phyloP scores from a whole-genome alignment of 1,139 yeast species.

The Yamadazyma conglobata region DNA sequence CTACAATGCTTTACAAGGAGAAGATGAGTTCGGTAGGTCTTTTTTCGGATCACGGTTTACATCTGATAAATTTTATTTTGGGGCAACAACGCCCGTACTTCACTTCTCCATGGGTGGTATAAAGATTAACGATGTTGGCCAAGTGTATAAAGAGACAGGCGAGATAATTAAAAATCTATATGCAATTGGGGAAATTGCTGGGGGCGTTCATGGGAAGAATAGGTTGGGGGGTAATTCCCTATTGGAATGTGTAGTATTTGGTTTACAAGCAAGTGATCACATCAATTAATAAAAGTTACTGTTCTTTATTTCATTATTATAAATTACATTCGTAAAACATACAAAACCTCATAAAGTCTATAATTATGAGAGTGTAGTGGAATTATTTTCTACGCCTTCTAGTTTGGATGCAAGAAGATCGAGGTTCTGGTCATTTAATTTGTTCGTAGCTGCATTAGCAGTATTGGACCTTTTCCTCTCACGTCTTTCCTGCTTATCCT shows the following conservation, averaged over 20 bases:
- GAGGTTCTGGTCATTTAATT: constrained; percentile 29
- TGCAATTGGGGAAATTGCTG: constrained; percentile 40
- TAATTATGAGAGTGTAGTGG: no score
- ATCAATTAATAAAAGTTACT: background rate
- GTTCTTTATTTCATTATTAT: no score
- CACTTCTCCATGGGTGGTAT: constrained; percentile 44
- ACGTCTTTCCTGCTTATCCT: constrained; percentile 35
- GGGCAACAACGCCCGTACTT: constrained; percentile 36
- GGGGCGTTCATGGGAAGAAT: constrained; percentile 39
- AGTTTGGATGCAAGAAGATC: constrained; percentile 16
- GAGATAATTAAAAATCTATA: constrained; percentile 22
- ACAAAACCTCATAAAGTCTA: no score
- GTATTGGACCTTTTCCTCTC: constrained; percentile 29
- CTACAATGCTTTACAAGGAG: constrained; percentile 13
- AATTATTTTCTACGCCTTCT: constrained; percentile 11
- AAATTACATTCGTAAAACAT: no score
- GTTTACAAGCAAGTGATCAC: constrained; percentile 21
- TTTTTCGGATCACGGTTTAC: constrained; percentile 20
- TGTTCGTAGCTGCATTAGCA: constrained; percentile 14
- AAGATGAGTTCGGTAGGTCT: constrained; percentile 21
- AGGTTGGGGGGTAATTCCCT: constrained; percentile 38
- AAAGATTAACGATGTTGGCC: constrained; percentile 24
- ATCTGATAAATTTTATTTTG: constrained; percentile 21
- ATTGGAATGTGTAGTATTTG: constrained; percentile 40
- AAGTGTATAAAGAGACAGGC: constrained; percentile 21